Percentiles rank a stretch among this genome's conserved stretches.
Evolutionary conservation across 176 grass and related monocot species (phyloP).

Genomic region (Carex parvula): DNA sequence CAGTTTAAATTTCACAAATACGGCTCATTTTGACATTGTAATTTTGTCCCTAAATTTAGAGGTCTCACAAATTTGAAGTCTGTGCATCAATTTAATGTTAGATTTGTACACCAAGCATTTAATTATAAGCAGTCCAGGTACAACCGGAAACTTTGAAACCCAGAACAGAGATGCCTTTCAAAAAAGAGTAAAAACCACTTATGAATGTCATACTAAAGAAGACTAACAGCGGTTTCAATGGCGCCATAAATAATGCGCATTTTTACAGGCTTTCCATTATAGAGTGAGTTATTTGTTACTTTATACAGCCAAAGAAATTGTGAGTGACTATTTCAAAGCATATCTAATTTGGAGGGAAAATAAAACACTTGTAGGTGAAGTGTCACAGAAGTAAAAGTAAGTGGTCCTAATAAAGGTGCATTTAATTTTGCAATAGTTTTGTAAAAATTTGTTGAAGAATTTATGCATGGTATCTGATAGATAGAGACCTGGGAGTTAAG

Average conservation of each 20-base stretch:
- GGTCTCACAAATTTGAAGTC: background rate
- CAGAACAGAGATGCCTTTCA: background rate
- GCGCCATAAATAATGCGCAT: background rate
- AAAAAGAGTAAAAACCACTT: background rate
- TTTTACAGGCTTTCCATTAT: background rate
- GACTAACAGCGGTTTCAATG: background rate
- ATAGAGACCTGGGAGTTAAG: conserved; percentile 18
- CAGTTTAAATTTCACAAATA: background rate
- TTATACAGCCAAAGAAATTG: conserved; percentile 6
- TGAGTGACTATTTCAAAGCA: background rate
- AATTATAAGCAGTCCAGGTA: background rate
- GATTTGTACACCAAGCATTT: background rate
- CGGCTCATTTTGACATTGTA: background rate
- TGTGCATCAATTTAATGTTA: background rate
- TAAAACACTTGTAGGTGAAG: background rate
- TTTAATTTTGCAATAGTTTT: conserved; percentile 24
- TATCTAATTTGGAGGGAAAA: conserved; percentile 17
- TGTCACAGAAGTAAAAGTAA: background rate
- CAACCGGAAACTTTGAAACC: background rate
- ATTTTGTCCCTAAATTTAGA: background rate
- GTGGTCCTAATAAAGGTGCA: conserved; percentile 1
- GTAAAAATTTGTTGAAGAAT: background rate
- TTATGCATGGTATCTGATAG: conserved; percentile 4
- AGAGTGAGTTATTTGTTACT: background rate
- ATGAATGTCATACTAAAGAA: background rate